Base-by-base conservation (phyloP, 768 basidiomycete species). In the Gymnopilus junonius region DNA sequence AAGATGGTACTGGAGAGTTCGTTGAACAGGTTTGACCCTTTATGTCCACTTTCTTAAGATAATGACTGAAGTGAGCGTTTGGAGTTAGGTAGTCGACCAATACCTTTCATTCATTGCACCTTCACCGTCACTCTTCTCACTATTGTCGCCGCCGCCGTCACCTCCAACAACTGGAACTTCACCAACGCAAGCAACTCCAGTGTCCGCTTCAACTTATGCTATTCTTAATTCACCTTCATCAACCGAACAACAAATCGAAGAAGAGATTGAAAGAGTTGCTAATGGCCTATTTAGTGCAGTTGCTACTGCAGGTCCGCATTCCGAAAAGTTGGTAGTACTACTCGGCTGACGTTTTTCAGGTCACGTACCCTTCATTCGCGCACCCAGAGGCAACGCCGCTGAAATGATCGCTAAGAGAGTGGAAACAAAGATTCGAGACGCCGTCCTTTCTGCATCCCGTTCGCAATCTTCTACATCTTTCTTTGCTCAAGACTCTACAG, bases 391-490 rank as follows among this genome's bases (percentile, higher is more conserved):
- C 1, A 98, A 99, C 75, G 97, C 97, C 4, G 97, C 96, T 20
- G 97, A 99, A 76, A 97, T 98, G 96, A 89, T 99, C n/a, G 96
- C 96, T 8, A 91, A 95, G 78, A 97, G 94, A 74, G 82, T 99
- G 11, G 97, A 99, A 70, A 85, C 87, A 14, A 94, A 94, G 76
- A 90, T 99, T 68, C 82, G 97, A 54, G 97, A 99, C 71, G 87
- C 90, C 66, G 76, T 95, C 59, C 77, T 94, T 59, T 88, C 84
- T 40, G 83, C 88, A 34, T 88, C 90, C 42, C 83, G 92, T 17
- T 82, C 86, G 7, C 86, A 86, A 62, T 65, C 74, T 8, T 78
- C 84, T 8, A 74, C 85, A 0, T 87, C 90, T 7, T 80, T 93
- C 50, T 95, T 95, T 72, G 78, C 88, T 1, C 90, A 92, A 73